A percentile compares a stretch with the other conserved stretches of the same genome.
Evolutionary conservation across 2,329 filamentous ascomycete species (phyloP).

Genomic region (Aureobasidium musti): DNA sequence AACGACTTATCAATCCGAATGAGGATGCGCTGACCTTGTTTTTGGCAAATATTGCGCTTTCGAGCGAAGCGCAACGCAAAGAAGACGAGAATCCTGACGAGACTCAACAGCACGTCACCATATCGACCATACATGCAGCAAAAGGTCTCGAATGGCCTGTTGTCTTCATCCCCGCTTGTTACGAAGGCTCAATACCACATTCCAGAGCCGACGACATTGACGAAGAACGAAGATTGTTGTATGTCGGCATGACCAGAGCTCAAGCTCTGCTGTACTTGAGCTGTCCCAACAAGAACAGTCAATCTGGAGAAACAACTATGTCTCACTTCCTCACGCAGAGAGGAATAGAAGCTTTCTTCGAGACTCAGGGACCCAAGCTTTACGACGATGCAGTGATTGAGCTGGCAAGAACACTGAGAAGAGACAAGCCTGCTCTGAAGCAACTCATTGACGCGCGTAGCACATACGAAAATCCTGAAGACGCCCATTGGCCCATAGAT

Average conservation of each 20-base stretch:
- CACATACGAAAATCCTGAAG: constrained; percentile 60
- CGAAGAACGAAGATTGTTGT: constrained; percentile 85
- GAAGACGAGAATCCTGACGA: constrained; percentile 60
- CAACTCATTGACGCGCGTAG: constrained; percentile 54
- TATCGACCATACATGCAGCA: constrained; percentile 94
- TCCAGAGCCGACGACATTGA: constrained; percentile 79
- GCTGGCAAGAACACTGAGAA: constrained; percentile 70
- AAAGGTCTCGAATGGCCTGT: constrained; percentile 97
- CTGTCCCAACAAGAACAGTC: constrained; percentile 68
- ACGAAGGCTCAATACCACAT: constrained; percentile 88
- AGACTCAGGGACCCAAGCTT: constrained; percentile 69
- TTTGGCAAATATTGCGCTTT: constrained; percentile 86
- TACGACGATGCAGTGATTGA: constrained; percentile 62
- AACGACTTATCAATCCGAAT: constrained; percentile 53
- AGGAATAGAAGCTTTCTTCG: constrained; percentile 56
- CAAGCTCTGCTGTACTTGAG: constrained; percentile 85
- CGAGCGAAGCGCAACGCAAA: constrained; percentile 70
- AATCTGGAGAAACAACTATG: constrained; percentile 62
- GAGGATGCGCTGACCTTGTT: constrained; percentile 74
- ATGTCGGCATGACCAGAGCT: constrained; percentile 95
- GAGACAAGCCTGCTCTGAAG: constrained; percentile 60
- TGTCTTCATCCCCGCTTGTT: constrained; percentile 88
- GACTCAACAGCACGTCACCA: constrained; percentile 62
- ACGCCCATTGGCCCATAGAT: constrained; percentile 68
- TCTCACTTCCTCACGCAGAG: constrained; percentile 69